These are phyloP conservation scores for Aureobasidium sp. DNA, from an alignment of 2,329 filamentous ascomycete genomes.

Conservation along the genomic window DNA sequence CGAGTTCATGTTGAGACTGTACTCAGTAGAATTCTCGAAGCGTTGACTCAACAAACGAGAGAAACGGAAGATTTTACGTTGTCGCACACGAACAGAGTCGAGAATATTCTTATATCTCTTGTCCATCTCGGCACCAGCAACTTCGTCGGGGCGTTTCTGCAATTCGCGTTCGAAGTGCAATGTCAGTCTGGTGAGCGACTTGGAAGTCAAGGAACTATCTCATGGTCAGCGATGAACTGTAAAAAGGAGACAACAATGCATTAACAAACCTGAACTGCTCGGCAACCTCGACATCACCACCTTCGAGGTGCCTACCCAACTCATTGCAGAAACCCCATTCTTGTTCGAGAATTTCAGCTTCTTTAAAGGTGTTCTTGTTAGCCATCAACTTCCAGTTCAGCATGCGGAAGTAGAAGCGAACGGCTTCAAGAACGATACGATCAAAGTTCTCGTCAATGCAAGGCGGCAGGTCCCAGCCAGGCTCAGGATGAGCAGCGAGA, in stretches of 20 bases:
- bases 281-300: slow-evolving; percentile 91
- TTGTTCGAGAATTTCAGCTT: slow-evolving; percentile 92
- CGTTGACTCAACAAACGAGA: slow-evolving; percentile 82
- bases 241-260: not conserved
- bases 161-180: slow-evolving; percentile 88
- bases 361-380: slow-evolving; percentile 99
- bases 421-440: slow-evolving; percentile 77
- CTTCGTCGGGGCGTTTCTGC: slow-evolving; percentile 74
- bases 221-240: not conserved
- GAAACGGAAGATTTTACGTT: slow-evolving; percentile 94
- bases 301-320: slow-evolving; percentile 82
- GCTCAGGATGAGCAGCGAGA: slow-evolving; percentile 73
- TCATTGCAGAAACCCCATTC: slow-evolving; percentile 98
- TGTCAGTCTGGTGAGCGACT: slow-evolving; percentile 80
- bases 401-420: slow-evolving; percentile 98
- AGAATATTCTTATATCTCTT: slow-evolving; percentile 93
- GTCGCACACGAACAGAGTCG: slow-evolving; percentile 90
- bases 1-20: slow-evolving; percentile 68
- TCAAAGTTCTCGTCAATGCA: slow-evolving; percentile 98
- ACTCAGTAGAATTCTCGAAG: slow-evolving; percentile 95
- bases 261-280: slow-evolving; percentile 65
- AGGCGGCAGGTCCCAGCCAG: slow-evolving; percentile 89
- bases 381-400: slow-evolving; percentile 95
- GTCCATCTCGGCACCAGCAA: slow-evolving; percentile 73
- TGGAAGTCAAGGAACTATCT: slow-evolving; percentile 68